These are phyloP conservation scores for Daldinia caldariorum DNA, from an alignment of 495 filamentous ascomycete species.

Conservation along the genomic window DNA sequence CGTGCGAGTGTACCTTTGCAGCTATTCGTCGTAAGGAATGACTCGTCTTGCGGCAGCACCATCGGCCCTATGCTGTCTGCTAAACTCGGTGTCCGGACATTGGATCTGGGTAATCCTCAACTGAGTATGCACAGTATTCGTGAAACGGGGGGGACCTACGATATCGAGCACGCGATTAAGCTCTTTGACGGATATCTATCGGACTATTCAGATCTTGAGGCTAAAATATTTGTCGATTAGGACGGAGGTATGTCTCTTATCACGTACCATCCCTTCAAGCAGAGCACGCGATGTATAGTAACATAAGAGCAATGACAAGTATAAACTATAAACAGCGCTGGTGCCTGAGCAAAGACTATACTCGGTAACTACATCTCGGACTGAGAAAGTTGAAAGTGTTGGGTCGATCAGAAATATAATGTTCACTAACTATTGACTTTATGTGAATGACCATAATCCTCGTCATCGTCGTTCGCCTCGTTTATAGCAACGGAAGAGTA, in stretches of 20 bases:
- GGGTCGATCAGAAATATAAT: no score
- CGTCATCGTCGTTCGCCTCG: no score
- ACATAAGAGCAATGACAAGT: neutral
- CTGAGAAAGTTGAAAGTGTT: no score
- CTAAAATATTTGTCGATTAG: conserved; percentile 82
- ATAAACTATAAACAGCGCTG: neutral
- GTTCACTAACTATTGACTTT: no score
- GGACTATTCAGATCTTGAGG: conserved; percentile 80
- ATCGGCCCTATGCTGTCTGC: conserved; percentile 96
- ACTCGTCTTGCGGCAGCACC: conserved; percentile 91
- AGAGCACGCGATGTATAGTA: no score
- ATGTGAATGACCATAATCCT: no score
- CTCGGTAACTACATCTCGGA: neutral
- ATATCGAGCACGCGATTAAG: conserved; percentile 87
- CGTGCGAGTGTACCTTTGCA: conserved; percentile 80
- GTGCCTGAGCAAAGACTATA: neutral
- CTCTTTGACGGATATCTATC: conserved; percentile 90
- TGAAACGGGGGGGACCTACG: conserved; percentile 86
- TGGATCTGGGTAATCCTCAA: conserved; percentile 97
- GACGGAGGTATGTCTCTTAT: neutral
- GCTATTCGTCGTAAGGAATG: conserved; percentile 95
- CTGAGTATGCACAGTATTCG: conserved; percentile 97
- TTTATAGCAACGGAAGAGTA: no score
- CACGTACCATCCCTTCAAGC: no score
- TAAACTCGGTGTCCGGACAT: conserved; percentile 81